Base-by-base conservation (phyloP, 495 filamentous ascomycete genomes). In the Penicillium simplicissimum region DNA sequence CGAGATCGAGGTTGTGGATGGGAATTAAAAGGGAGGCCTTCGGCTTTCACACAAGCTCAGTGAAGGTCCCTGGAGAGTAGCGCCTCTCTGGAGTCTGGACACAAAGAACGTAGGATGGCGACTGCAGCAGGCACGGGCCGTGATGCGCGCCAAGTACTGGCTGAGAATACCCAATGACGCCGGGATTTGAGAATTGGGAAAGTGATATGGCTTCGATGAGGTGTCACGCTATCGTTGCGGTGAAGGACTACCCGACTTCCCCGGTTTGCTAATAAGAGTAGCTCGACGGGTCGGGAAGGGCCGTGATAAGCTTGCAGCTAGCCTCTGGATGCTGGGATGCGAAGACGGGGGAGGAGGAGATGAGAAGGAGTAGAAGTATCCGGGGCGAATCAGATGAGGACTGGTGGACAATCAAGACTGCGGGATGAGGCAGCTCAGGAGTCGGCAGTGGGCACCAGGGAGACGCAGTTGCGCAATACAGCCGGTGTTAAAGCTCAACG, bases 171-270 rank as follows among this genome's bases (percentile, higher is more conserved):
- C 58, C 55, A 67, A 67, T 52, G 33, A 60, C 40, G 21, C 59
- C 38, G 40, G 36, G 51, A 63, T 23, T 21, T 11, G 45, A 15
- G 13, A n/a, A 8, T 7, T 15, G 10, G 13, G 19, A 49, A 13
- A 49, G 23, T 14, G 45, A 49, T 45, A 45, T 11, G 42, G 42
- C 10, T 8, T 45, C 42, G 19, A 57, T 45, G 13, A 47, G 45
- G 43, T 35, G 51, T 59, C 54, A 38, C 37, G 66, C 66, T 71
- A 71, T 71, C 64, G 62, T 67, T 71, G 69, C 69, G 69, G 69
- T 71, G 69, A 67, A 63, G 19, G 63, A 48, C 47, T 19, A 57
- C 52, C 33, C 60, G 56, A 52, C 33, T 33, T 56, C 42, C 55
- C 56, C 40, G 51, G 58, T 47, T 62, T 60, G 45, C 37, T 35